Percentiles rank a stretch among this genome's conserved stretches.
Conservation (phyloP, 345 rosid genomes). For the Sonneratia caseolaris region DNA sequence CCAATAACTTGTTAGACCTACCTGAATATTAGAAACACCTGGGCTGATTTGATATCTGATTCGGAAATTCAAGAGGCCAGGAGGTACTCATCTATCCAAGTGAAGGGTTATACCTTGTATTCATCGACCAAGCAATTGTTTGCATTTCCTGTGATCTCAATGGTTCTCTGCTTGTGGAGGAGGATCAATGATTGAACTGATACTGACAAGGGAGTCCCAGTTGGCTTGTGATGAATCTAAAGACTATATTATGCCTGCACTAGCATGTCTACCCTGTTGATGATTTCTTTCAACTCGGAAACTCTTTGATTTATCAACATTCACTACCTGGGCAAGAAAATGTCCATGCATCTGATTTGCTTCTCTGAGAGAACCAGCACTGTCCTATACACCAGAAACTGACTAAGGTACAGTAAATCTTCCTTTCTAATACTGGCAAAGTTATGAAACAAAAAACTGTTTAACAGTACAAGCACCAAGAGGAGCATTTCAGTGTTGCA, state of each 20-base stretch:
- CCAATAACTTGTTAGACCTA: not conserved
- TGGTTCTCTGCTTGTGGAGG: not conserved
- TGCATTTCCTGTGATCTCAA: slow-evolving; percentile 2
- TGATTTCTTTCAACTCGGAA: not conserved
- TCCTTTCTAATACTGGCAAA: not conserved
- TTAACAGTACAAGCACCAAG: not conserved
- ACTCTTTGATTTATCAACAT: not conserved
- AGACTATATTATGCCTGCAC: not conserved
- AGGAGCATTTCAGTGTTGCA: not conserved
- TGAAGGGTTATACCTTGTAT: not conserved
- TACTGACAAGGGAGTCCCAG: not conserved
- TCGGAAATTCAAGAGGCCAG: not conserved
- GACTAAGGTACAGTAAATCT: not conserved
- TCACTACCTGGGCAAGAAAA: not conserved
- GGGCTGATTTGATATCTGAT: not conserved
- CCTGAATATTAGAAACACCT: not conserved
- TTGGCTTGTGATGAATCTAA: not conserved
- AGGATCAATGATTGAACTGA: not conserved
- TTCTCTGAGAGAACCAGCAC: not conserved
- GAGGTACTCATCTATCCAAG: not conserved
- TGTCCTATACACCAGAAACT: not conserved
- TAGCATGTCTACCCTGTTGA: not conserved
- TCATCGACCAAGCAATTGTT: not conserved
- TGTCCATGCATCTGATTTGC: not conserved
- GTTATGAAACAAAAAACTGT: not conserved